Conservation (phyloP, 2,329 filamentous ascomycete genomes). For the Sarocladium brachiariae region DNA sequence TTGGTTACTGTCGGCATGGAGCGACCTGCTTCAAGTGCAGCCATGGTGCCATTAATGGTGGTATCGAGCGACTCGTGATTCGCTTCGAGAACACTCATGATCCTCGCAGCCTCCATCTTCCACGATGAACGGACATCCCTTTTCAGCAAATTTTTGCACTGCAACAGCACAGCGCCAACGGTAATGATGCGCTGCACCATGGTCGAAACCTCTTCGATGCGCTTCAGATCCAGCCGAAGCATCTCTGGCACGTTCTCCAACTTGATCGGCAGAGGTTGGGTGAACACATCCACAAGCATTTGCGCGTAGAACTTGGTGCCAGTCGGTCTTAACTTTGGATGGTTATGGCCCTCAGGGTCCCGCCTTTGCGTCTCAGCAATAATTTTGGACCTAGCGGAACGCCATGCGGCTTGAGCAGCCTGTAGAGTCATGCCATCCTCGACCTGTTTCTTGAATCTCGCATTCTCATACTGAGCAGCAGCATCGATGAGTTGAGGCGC, state of each 20-base stretch:
- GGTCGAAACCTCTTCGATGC: slow-evolving; percentile 41
- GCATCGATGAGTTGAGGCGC: slow-evolving; percentile 66
- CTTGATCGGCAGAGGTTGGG: slow-evolving; percentile 52
- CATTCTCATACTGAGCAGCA: slow-evolving; percentile 66
- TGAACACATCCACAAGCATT: slow-evolving; percentile 67
- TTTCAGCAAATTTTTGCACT: slow-evolving; percentile 77
- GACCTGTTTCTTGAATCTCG: slow-evolving; percentile 60
- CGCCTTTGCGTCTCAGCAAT: slow-evolving; percentile 58
- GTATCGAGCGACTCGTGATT: slow-evolving; percentile 43
- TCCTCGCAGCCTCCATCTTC: slow-evolving; percentile 66
- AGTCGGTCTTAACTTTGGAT: slow-evolving; percentile 55
- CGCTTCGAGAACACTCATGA: slow-evolving; percentile 61
- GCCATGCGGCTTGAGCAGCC: slow-evolving; percentile 61
- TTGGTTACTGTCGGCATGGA: slow-evolving; percentile 60
- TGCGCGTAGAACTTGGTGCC: slow-evolving; percentile 68
- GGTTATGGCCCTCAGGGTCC: slow-evolving; percentile 61
- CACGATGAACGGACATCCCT: slow-evolving; percentile 71
- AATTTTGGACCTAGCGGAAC: slow-evolving; percentile 55
- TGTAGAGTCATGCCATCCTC: slow-evolving; percentile 47
- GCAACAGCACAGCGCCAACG: slow-evolving; percentile 66
- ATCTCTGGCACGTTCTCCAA: slow-evolving; percentile 62
- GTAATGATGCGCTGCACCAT: slow-evolving; percentile 55
- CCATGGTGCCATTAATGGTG: slow-evolving; percentile 54
- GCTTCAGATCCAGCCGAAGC: slow-evolving; percentile 59
- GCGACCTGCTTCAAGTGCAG: slow-evolving; percentile 53